Evolutionary conservation across 345 rosid genomes (phyloP).

Genomic region (Kernera saxatilis): DNA sequence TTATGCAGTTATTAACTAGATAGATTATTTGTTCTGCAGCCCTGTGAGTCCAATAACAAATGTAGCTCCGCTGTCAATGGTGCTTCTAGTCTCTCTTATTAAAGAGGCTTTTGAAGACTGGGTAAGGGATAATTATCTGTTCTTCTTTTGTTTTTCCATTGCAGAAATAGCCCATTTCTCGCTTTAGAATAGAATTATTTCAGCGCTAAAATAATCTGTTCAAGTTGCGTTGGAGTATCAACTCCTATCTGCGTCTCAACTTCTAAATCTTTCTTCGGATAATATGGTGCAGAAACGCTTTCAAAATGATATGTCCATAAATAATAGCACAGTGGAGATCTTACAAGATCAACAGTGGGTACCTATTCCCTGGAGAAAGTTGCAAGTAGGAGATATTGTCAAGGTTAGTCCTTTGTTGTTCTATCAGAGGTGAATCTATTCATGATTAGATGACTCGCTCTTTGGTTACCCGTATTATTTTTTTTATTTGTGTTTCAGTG

Average conservation of each 20-base stretch:
- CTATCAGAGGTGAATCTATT: background rate
- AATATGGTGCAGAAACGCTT: constrained; percentile 74
- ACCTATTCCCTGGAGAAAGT: constrained; percentile 77
- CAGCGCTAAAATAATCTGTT: background rate
- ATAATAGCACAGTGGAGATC: constrained; percentile 71
- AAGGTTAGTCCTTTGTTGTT: constrained; percentile 52
- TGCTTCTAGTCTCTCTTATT: constrained; percentile 92
- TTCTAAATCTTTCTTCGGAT: constrained; percentile 15
- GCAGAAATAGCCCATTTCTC: constrained; percentile 2
- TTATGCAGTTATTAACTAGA: background rate
- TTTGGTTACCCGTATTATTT: background rate
- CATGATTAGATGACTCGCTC: background rate
- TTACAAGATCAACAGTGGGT: constrained; percentile 84
- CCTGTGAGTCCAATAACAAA: constrained; percentile 97
- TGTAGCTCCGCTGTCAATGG: constrained; percentile 82
- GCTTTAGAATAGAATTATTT: background rate
- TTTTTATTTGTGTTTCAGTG: background rate
- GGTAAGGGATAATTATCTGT: constrained; percentile 45
- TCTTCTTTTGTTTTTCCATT: constrained; percentile 12
- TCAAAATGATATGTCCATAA: constrained; percentile 92
- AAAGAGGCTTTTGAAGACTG: constrained; percentile 99
- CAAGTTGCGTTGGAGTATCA: background rate
- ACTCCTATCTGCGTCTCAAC: constrained; percentile 1
- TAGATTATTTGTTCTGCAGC: constrained; percentile 44
- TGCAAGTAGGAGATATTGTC: constrained; percentile 96